A percentile compares a stretch with the other conserved stretches of the same genome.
These are phyloP conservation scores for Cercophora samala DNA, from an alignment of 495 filamentous ascomycete species.

Conservation along the genomic window DNA sequence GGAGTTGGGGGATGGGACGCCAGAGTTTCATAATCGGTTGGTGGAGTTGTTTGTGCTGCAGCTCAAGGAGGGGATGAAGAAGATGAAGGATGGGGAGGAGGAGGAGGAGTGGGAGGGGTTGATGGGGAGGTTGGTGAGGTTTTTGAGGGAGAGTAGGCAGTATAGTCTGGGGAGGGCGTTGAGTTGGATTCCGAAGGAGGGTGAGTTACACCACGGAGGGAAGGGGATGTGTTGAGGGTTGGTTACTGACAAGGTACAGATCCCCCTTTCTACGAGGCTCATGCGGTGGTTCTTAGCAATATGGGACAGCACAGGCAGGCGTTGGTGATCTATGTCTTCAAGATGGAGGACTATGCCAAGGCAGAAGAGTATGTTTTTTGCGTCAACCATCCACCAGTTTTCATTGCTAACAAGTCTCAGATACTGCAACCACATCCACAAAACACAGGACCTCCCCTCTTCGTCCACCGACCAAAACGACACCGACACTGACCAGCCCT, in stretches of 20 bases:
- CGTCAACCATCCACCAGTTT: too few species aligned
- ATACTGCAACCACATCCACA: conserved; percentile 84
- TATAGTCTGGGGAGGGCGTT: conserved; percentile 78
- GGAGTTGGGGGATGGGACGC: conserved; percentile 79
- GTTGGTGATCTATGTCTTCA: conserved; percentile 94
- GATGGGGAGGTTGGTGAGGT: conserved; percentile 63
- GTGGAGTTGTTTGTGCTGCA: conserved; percentile 70
- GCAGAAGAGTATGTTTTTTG: conserved; percentile 74
- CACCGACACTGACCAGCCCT: conserved; percentile 55
- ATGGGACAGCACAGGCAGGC: conserved; percentile 96
- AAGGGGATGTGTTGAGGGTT: background rate
- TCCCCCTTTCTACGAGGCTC: conserved; percentile 80
- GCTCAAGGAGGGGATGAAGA: conserved; percentile 37
- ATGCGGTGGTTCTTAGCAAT: conserved; percentile 88
- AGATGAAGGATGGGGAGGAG: conserved; percentile 36
- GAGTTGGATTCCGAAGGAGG: conserved; percentile 70
- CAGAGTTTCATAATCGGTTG: conserved; percentile 82
- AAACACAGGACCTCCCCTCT: conserved; percentile 50
- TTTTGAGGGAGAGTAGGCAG: conserved; percentile 71
- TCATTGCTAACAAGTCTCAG: conserved; percentile 41
- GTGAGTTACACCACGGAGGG: conserved; percentile 44
- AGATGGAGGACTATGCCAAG: conserved; percentile 77
- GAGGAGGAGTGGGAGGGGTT: conserved; percentile 53
- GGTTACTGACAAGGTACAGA: conserved; percentile 48
- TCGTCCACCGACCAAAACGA: conserved; percentile 42